Evolutionary conservation across 257 asterid genomes (phyloP), one percentile per base, ranked within the genome.

Genomic region (Solanum tacnaense): DNA sequence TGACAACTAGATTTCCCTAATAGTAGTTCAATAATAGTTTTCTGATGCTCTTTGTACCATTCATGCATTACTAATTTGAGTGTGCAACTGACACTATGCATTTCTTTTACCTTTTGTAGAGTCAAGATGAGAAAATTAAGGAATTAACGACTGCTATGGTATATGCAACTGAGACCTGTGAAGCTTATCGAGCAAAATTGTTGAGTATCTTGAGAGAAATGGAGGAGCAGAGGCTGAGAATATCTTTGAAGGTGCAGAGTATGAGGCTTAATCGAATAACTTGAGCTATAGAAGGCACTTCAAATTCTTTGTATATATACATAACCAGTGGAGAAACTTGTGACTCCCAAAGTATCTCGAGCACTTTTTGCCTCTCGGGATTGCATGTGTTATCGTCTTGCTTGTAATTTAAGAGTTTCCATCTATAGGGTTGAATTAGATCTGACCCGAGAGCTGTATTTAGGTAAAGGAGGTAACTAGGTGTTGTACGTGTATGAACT

Each of bases 141-240:
- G 85, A 81, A 46, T 81, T 81, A 46, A 81, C 68, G 16, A 29
- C 11, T 29, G 85, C 85, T 81, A 6, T 81, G 85, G 68, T 29
- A 81, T 5, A 46, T 46, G 85, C 85, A 46, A 46, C 68, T 46
- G 85, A 46, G 29, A 81, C 7, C 25, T 41, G 88, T 71, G 83
- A 86, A 86, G 84, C 56, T 3, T 86, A 86, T 44, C 32, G 72
- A 31, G 31, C 72, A 44, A 86, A 86, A 71, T 23, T 68, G 83
- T 74, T 86, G 67, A 21, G 62, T 44, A 58, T 71, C 21, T 34
- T 71, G 88, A 86, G 84, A 12, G 70, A 86, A 44, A 13, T 71
- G 88, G 88, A 86, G 84, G 88, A 86, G 72, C 84, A 86, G 70
- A 86, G n/a, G 84, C 31, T 41, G 68, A 71, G 67, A 86, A 25